A percentile compares a stretch with the other conserved stretches of the same genome.
These are phyloP conservation scores for Aegilops tauschii DNA, from an alignment of 176 grass and related monocot genomes.

Conservation along the genomic window DNA sequence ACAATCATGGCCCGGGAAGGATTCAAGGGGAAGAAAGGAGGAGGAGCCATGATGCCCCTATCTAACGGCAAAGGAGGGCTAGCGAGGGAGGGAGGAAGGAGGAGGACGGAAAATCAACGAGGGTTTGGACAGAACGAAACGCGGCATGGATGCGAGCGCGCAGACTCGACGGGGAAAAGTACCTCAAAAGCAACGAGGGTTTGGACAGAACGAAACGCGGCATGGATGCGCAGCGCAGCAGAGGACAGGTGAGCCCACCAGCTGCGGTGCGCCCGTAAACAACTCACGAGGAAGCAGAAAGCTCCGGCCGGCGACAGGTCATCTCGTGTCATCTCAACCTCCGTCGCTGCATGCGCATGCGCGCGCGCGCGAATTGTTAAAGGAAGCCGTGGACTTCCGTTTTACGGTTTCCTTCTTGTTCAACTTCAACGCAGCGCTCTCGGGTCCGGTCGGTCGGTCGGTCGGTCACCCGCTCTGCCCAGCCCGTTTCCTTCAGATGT, in stretches of 20 bases:
- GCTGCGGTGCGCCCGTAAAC: neutral
- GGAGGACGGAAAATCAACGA: neutral
- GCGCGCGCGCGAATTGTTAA: neutral
- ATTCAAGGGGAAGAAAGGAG: neutral
- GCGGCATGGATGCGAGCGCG: neutral
- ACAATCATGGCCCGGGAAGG: slow-evolving; percentile 21
- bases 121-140: too few relatives aligned
- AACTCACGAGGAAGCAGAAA: neutral
- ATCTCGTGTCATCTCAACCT: neutral
- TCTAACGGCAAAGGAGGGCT: neutral
- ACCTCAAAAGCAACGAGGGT: neutral
- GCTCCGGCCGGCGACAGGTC: neutral
- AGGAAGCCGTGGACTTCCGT: neutral
- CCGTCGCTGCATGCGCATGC: neutral
- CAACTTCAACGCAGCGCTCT: neutral
- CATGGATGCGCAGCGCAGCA: neutral
- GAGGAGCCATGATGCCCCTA: neutral
- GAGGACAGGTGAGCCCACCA: neutral
- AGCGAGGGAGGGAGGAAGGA: neutral
- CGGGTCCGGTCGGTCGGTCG: neutral
- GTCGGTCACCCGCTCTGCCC: neutral
- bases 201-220: neutral
- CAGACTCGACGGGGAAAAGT: neutral
- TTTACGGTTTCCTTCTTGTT: neutral
- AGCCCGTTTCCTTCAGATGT: neutral